Percentiles rank a stretch among this genome's conserved stretches.
These are phyloP conservation scores for Phytophthora boehmeriae DNA, from an alignment of 352 stramenopile genomes.

Conservation along the genomic window DNA sequence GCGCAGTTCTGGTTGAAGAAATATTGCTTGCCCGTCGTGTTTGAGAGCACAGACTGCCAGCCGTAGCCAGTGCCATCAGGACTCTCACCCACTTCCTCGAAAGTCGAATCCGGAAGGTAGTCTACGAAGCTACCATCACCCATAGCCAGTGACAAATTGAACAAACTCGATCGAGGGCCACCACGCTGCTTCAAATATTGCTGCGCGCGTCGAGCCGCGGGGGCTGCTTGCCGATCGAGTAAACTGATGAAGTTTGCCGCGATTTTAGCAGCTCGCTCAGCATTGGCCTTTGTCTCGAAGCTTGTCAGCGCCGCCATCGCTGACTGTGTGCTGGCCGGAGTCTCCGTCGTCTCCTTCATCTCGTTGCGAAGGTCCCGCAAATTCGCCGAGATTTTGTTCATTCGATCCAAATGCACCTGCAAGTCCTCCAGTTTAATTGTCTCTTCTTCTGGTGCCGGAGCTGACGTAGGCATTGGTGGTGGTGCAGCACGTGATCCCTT, in stretches of 20 bases:
- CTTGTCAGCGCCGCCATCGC: slow-evolving; percentile 58
- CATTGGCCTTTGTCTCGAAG: slow-evolving; percentile 63
- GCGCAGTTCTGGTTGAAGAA: slow-evolving; percentile 83
- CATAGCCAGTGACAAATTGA: slow-evolving; percentile 61
- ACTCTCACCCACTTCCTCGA: slow-evolving; percentile 55
- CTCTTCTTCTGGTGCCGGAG: slow-evolving; percentile 26
- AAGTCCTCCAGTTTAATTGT: slow-evolving; percentile 66
- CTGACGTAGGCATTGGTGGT: background rate
- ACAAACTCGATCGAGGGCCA: slow-evolving; percentile 40
- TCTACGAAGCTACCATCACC: slow-evolving; percentile 74
- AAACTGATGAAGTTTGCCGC: slow-evolving; percentile 60
- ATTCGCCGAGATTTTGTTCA: slow-evolving; percentile 75
- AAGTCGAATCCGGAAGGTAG: slow-evolving; percentile 70
- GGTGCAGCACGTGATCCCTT: slow-evolving; percentile 2
- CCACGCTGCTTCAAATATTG: slow-evolving; percentile 29
- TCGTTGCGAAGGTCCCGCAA: slow-evolving; percentile 50
- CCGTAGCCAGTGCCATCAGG: slow-evolving; percentile 44
- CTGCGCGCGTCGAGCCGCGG: slow-evolving; percentile 38
- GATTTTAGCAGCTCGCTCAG: slow-evolving; percentile 60
- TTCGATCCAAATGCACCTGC: slow-evolving; percentile 75
- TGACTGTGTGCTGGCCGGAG: slow-evolving; percentile 45
- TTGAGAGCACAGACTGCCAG: slow-evolving; percentile 74
- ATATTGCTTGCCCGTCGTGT: slow-evolving; percentile 81
- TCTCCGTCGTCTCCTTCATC: slow-evolving; percentile 47
- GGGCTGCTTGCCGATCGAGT: slow-evolving; percentile 44